Evolutionary conservation across 768 basidiomycete species (phyloP), one percentile per base, ranked within the genome.

Genomic region (Dioszegia hungarica): DNA sequence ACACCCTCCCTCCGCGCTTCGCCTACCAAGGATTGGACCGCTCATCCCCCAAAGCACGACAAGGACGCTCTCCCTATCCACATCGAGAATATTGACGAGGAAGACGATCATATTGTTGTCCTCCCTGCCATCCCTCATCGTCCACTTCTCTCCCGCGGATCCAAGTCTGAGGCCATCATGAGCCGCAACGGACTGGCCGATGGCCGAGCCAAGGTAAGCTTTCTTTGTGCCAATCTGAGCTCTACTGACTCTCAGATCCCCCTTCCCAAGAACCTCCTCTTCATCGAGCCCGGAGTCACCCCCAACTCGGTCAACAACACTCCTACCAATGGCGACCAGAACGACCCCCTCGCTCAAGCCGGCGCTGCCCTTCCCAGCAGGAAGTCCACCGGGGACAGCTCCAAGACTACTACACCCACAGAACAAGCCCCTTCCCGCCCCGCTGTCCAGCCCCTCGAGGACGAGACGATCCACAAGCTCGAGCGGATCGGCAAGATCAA

Each of bases 181-280:
- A 29, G 56, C 3, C 14, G 31, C 33, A 54, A 43, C 37, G 19
- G 48, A 43, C 33, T 53, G 52, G 47, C 45, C 58, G 31, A 63
- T 33, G 29, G 20, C 24, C 27, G 44, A 20, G 43, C 31, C 2
- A 56, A 46, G 45, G 54, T 56, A 24, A 20, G 31, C 34, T 39
- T 10, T 17, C 11, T 3, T 15, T 15, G n/a, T 25, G 10, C 5
- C n/a, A 3, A 14, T 3, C 17, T 17, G 39, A 33, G 14, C 15
- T 2, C 34, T 6, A n/a, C 31, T 46, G 37, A 59, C 44, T 31
- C 15, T 31, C 41, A 73, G 68, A 63, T 77, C 14, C 74, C 69
- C 14, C 60, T 68, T 47, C 69, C 70, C 48, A 67, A 72, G 46
- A 74, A 75, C 27, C 66, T 76, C 29, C 67, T 75, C 34, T 77